phyloP scores from a whole-genome alignment of 75 land plant genomes.

The Pinus albicaulis region DNA sequence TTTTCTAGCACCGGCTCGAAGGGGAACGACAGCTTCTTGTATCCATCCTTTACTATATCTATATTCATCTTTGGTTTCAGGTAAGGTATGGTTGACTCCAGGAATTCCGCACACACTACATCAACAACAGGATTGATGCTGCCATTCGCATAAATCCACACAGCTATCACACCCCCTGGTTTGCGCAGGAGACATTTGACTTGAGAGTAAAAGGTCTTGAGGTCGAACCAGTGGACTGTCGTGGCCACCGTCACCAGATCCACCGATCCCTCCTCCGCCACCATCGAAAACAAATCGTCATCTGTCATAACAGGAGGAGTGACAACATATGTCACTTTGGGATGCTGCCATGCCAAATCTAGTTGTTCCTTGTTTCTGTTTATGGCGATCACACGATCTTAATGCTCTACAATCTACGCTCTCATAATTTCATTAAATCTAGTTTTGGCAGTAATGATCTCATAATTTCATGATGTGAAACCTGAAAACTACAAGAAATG shows the following conservation, averaged over 20 bases:
- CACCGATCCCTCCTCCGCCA: slow-evolving; percentile 21
- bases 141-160: slow-evolving; percentile 17
- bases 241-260: slow-evolving; percentile 34
- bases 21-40: too few relatives aligned
- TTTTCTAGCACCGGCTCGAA: slow-evolving; percentile 5
- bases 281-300: background rate
- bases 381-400: slow-evolving; percentile 28
- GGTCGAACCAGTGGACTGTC: slow-evolving; percentile 44
- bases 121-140: too few relatives aligned
- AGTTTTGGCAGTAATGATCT: too few relatives aligned
- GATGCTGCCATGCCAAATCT: slow-evolving; percentile 12
- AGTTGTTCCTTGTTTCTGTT: slow-evolving; percentile 26
- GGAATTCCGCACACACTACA: too few relatives aligned
- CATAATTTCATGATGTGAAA: too few relatives aligned
- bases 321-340: slow-evolving; percentile 15
- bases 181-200: slow-evolving; percentile 20
- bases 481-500: too few relatives aligned
- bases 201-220: slow-evolving; percentile 24
- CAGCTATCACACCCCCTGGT: slow-evolving; percentile 24
- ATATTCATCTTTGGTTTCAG: too few relatives aligned
- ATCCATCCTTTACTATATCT: too few relatives aligned
- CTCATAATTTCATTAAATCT: background rate
- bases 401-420: slow-evolving; percentile 25
- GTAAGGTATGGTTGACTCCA: too few relatives aligned
- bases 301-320: background rate